Percentiles rank a stretch among this genome's conserved stretches.
Conservation (phyloP, 1,284 basidiomycete species). For the Ceratobasidium sp. region DNA sequence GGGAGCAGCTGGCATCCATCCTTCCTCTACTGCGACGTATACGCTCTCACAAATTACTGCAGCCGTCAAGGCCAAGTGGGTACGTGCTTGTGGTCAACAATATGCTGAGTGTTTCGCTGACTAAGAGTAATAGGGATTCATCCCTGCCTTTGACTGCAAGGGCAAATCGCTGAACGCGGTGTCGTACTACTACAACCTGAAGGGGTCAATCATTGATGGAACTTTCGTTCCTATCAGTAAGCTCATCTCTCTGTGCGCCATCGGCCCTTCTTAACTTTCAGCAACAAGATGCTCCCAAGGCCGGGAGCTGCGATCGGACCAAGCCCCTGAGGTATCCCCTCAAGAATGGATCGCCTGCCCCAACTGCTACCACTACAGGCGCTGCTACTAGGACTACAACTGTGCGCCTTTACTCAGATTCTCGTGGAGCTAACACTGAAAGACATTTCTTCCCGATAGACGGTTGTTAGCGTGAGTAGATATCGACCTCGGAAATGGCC, state of each 20-base stretch:
- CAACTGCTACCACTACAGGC: constrained; percentile 30
- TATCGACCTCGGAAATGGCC: background rate
- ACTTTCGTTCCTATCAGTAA: constrained; percentile 68
- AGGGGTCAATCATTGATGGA: constrained; percentile 72
- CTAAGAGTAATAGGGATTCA: constrained; percentile 56
- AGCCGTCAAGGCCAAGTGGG: constrained; percentile 66
- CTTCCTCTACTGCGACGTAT: constrained; percentile 66
- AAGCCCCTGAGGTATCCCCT: constrained; percentile 71
- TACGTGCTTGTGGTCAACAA: too few relatives aligned
- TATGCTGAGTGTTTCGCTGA: constrained; percentile 17
- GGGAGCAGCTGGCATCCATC: constrained; percentile 74
- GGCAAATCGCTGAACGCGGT: constrained; percentile 63
- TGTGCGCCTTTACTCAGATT: background rate
- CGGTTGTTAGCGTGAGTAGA: constrained; percentile 1
- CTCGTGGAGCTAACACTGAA: background rate
- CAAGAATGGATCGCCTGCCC: constrained; percentile 58
- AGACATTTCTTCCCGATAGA: background rate
- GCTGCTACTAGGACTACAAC: constrained; percentile 7
- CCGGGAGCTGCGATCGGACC: constrained; percentile 63
- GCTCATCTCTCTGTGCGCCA: constrained; percentile 46
- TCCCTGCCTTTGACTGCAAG: constrained; percentile 68
- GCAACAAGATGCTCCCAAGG: constrained; percentile 62
- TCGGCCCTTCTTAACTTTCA: background rate
- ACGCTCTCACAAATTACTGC: constrained; percentile 63
- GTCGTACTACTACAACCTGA: constrained; percentile 74